Conservation (phyloP, 2,329 filamentous ascomycete species). For the Helotiales sp. region DNA sequence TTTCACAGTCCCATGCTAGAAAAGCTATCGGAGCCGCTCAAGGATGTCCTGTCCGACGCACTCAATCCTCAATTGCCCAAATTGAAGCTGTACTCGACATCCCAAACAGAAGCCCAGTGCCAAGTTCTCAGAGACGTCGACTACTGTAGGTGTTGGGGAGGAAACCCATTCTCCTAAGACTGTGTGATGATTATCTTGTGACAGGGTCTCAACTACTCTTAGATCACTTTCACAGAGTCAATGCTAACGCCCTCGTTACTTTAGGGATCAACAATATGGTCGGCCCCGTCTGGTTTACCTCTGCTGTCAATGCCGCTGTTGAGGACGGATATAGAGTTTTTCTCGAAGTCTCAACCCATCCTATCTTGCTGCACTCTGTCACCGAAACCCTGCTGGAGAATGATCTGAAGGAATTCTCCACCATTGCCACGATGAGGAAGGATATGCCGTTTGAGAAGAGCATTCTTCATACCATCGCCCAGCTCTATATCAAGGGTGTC, state of each 20-base stretch:
- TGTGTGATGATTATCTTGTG: too few relatives aligned
- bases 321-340: constrained; percentile 42
- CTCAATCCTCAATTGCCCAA: too few relatives aligned
- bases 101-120: too few relatives aligned
- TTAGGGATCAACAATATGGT: constrained; percentile 42
- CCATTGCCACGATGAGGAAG: constrained; percentile 35
- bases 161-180: too few relatives aligned
- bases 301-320: constrained; percentile 37
- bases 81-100: too few relatives aligned
- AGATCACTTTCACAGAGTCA: too few relatives aligned
- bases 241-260: not conserved
- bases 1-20: constrained; percentile 43
- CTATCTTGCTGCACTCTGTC: constrained; percentile 43
- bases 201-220: too few relatives aligned
- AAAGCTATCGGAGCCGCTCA: constrained; percentile 33
- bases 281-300: constrained; percentile 38
- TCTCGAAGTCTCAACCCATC: constrained; percentile 44
- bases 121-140: too few relatives aligned
- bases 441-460: not conserved
- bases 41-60: too few relatives aligned
- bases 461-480: constrained; percentile 23
- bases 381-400: constrained; percentile 39
- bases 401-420: constrained; percentile 34
- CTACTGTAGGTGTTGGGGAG: too few relatives aligned
- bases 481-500: constrained; percentile 35